phyloP scores from a whole-genome alignment of 1,139 yeast species.

The Kazachstania sp. region DNA sequence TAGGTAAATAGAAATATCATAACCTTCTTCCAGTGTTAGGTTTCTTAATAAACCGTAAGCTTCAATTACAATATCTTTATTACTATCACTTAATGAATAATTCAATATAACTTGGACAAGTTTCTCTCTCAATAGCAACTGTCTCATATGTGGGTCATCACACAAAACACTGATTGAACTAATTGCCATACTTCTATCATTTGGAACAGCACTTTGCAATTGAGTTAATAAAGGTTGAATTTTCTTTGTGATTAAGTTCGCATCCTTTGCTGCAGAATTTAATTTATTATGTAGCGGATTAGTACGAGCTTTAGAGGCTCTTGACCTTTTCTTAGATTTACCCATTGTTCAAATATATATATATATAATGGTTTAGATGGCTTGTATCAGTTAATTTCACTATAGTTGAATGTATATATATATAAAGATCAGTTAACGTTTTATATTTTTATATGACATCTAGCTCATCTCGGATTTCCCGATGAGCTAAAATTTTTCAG shows the following conservation, averaged over 20 bases:
- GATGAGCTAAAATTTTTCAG: slow-evolving; percentile 7
- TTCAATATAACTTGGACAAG: slow-evolving; percentile 57
- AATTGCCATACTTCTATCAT: slow-evolving; percentile 72
- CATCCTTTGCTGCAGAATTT: slow-evolving; percentile 38
- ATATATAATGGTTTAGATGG: background rate
- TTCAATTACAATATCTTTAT: slow-evolving; percentile 70
- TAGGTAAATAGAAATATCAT: slow-evolving; percentile 62
- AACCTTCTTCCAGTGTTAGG: slow-evolving; percentile 80
- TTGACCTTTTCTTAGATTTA: slow-evolving; percentile 63
- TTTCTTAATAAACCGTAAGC: slow-evolving; percentile 75
- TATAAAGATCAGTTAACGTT: no score
- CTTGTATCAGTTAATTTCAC: background rate
- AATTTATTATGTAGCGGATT: slow-evolving; percentile 37
- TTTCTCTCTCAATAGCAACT: slow-evolving; percentile 58
- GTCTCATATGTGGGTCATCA: slow-evolving; percentile 60
- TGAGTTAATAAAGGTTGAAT: slow-evolving; percentile 61
- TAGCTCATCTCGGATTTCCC: background rate
- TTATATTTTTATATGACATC: background rate
- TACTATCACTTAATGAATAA: slow-evolving; percentile 55
- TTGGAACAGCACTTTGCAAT: slow-evolving; percentile 52
- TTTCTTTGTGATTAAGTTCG: slow-evolving; percentile 44
- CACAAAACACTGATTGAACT: slow-evolving; percentile 63
- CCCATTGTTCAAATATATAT: slow-evolving; percentile 42
- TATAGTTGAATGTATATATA: background rate
- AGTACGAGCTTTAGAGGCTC: slow-evolving; percentile 45